These are phyloP conservation scores for Entoloma clypeatum DNA, from an alignment of 1,284 basidiomycete genomes.

Conservation along the genomic window DNA sequence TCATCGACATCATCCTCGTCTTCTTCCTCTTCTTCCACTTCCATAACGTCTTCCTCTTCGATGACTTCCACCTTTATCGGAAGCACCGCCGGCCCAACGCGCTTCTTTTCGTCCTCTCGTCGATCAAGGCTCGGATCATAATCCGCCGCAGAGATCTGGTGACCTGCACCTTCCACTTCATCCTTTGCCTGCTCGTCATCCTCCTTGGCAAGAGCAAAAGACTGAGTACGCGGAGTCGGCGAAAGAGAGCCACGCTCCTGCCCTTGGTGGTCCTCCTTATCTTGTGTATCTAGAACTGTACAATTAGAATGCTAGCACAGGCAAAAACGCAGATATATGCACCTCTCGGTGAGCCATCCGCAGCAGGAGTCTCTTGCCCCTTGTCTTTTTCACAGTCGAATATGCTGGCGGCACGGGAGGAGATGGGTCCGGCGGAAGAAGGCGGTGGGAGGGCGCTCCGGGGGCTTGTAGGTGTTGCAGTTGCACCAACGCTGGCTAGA, in stretches of 20 bases:
- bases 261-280: too few species aligned
- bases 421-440: constrained; percentile 55
- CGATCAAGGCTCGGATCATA: constrained; percentile 88
- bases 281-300: too few species aligned
- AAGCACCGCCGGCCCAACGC: constrained; percentile 42
- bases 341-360: constrained; percentile 27
- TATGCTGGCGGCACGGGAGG: constrained; percentile 53
- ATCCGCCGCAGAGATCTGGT: constrained; percentile 86
- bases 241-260: constrained; percentile 42
- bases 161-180: constrained; percentile 44
- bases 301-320: too few species aligned
- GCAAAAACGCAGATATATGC: constrained; percentile 10
- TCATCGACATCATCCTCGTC: constrained; percentile 82
- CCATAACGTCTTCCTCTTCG: constrained; percentile 31
- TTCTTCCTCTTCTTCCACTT: constrained; percentile 58
- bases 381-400: too few species aligned
- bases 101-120: constrained; percentile 74
- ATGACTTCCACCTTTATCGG: constrained; percentile 9
- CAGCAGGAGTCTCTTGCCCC: too few species aligned
- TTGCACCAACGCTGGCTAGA: constrained; percentile 42
- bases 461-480: constrained; percentile 53
- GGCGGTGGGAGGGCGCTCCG: constrained; percentile 73
- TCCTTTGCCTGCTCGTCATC: constrained; percentile 29
- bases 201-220: constrained; percentile 57
- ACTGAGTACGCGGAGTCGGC: constrained; percentile 48